Conservation (phyloP, 345 rosid genomes). For the Cochlearia excelsa region DNA sequence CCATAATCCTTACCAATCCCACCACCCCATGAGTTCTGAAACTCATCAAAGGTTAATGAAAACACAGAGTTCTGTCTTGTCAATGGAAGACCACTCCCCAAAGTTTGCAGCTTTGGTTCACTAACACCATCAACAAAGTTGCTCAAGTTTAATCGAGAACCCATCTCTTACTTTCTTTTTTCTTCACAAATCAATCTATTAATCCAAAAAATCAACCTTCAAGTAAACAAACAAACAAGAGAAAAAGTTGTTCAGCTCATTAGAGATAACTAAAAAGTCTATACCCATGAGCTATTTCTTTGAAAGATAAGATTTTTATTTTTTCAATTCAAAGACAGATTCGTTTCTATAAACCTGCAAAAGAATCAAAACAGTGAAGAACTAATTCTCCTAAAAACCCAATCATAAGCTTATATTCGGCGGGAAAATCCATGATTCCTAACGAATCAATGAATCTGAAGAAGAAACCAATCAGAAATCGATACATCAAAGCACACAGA, state of each 20-base stretch:
- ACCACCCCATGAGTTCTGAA: conserved; percentile 68
- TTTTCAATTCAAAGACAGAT: too few species aligned
- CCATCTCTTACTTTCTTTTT: conserved; percentile 15
- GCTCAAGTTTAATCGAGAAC: conserved; percentile 52
- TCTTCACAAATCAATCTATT: conserved; percentile 20
- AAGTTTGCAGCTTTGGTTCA: conserved; percentile 42
- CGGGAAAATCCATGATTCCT: conserved; percentile 26
- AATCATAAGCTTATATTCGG: conserved; percentile 25
- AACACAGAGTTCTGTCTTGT: conserved; percentile 73
- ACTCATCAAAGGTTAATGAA: conserved; percentile 83
- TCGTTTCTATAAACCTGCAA: too few species aligned
- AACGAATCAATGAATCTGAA: conserved; percentile 27
- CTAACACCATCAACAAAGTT: conserved; percentile 44
- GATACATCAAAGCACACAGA: neutral
- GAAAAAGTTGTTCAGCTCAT: neutral
- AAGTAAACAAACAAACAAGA: conserved; percentile 9
- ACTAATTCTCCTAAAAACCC: conserved; percentile 13
- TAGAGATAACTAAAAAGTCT: neutral
- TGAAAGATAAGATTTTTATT: too few species aligned
- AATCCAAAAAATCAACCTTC: neutral
- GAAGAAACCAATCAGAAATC: conserved; percentile 24
- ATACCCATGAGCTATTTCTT: too few species aligned
- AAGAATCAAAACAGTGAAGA: conserved; percentile 4
- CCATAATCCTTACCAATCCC: conserved; percentile 89
- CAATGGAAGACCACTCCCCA: conserved; percentile 39